Base-by-base conservation (phyloP, 2,329 filamentous ascomycete species). In the Keithomyces neogunnii region DNA sequence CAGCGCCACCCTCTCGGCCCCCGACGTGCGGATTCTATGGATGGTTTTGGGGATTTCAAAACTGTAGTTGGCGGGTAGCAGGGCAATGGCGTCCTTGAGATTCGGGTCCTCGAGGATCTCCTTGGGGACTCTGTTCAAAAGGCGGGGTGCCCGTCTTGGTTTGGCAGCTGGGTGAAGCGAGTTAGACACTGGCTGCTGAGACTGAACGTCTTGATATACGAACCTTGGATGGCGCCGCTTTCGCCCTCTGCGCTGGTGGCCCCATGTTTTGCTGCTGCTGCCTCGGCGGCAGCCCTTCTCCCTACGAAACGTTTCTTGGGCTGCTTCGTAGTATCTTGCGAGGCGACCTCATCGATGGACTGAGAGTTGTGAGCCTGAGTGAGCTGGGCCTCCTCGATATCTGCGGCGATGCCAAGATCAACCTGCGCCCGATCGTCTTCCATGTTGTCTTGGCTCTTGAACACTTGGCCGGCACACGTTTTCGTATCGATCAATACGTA, bases 41-140 rank as follows among this genome's bases (percentile, higher is more conserved):
- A 99, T 95, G 7, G 93, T 99, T 73, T 99, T 99, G 66, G 89
- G 93, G 51, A 99, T 90, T 73, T 99, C 93, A 66, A 99, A 99
- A 61, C 88, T 92, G 77, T 99, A 99, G 74, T 99, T 99, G n/a
- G 82, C 74, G 1, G 93, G 93, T 2, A 99, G 81, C 33, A 99
- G 79, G 5, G 83, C 77, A 53, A 97, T 90, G 3, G 93, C 93
- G 44, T 84, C 86, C 67, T 92, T 92, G 62, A 99, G 87, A 46
- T 86, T 88, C 46, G 84, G 75, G 62, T 99, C 86, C 56, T 95
- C 79, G 26, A 93, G 76, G 56, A 99, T 96, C 56, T 92, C 86
- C 13, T 84, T 77, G 2, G 93, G 92, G 1, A 99, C 88, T 64
- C 93, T 88, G 66, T 96, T 97, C 54, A 97, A 70, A n/a, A 90